These are phyloP conservation scores for Aurifilum marmelostoma DNA, from an alignment of 2,329 filamentous ascomycete species.

Conservation along the genomic window DNA sequence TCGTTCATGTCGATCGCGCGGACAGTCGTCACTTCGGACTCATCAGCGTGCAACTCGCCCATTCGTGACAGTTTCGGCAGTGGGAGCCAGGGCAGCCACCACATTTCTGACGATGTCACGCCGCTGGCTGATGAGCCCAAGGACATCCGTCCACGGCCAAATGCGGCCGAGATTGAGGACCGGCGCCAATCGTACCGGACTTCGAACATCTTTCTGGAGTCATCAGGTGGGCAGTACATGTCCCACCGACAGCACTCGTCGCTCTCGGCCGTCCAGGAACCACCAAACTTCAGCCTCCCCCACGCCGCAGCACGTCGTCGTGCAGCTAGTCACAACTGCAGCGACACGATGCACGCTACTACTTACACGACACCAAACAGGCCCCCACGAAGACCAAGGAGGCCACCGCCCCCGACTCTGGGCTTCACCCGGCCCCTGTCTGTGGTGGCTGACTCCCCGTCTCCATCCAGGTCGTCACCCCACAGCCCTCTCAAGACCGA, in stretches of 20 bases:
- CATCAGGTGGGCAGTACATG: constrained; percentile 34
- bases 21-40: constrained; percentile 62
- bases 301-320: constrained; percentile 40
- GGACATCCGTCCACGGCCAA: constrained; percentile 52
- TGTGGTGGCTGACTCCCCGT: constrained; percentile 56
- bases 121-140: constrained; percentile 24
- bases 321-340: constrained; percentile 28
- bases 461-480: constrained; percentile 28
- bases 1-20: constrained; percentile 64
- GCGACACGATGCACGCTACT: constrained; percentile 11
- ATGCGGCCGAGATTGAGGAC: constrained; percentile 54
- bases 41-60: constrained; percentile 62
- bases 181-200: constrained; percentile 57
- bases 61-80: constrained; percentile 54
- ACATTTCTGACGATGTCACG: constrained; percentile 36
- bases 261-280: constrained; percentile 33
- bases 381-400: constrained; percentile 33
- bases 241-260: constrained; percentile 24
- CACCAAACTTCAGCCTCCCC: constrained; percentile 59
- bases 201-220: constrained; percentile 48
- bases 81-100: constrained; percentile 37
- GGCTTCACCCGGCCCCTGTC: constrained; percentile 56
- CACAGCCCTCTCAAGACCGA: constrained; percentile 18
- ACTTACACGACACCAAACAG: constrained; percentile 28
- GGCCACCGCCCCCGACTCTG: constrained; percentile 51